Conservation (phyloP, 768 basidiomycete species). For the Gyrodon lividus region DNA sequence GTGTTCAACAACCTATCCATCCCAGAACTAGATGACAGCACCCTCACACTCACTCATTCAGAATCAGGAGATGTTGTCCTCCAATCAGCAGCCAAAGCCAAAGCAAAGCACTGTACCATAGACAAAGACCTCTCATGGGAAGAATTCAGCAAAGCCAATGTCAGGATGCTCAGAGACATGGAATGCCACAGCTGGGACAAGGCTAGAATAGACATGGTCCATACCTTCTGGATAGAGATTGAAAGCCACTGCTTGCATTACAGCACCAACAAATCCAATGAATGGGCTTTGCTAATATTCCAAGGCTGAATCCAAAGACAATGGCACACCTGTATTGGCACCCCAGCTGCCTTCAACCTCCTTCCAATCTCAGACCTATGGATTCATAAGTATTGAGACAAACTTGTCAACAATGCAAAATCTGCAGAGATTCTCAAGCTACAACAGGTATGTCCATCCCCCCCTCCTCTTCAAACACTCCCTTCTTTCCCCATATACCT, state of each 20-base stretch:
- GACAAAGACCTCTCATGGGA: conserved; percentile 3
- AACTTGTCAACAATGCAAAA: background rate
- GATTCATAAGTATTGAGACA: background rate
- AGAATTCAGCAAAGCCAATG: background rate
- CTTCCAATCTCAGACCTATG: background rate
- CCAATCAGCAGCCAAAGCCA: background rate
- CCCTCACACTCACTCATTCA: background rate
- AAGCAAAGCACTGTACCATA: background rate
- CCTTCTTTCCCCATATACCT: background rate
- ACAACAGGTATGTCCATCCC: background rate
- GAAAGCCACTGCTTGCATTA: conserved; percentile 2
- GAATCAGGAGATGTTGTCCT: background rate
- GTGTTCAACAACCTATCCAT: background rate
- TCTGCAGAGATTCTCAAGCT: background rate
- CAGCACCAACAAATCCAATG: background rate
- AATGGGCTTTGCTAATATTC: background rate
- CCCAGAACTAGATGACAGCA: background rate
- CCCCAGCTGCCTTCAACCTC: background rate
- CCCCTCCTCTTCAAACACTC: background rate
- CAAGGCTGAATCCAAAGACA: background rate
- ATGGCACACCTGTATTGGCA: background rate
- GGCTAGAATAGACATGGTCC: conserved; percentile 6
- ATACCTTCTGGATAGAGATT: conserved; percentile 7
- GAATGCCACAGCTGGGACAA: conserved; percentile 4
- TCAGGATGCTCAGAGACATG: conserved; percentile 12